Base-by-base conservation (phyloP, 352 stramenopile species). In the Globisporangium abappressorium region DNA sequence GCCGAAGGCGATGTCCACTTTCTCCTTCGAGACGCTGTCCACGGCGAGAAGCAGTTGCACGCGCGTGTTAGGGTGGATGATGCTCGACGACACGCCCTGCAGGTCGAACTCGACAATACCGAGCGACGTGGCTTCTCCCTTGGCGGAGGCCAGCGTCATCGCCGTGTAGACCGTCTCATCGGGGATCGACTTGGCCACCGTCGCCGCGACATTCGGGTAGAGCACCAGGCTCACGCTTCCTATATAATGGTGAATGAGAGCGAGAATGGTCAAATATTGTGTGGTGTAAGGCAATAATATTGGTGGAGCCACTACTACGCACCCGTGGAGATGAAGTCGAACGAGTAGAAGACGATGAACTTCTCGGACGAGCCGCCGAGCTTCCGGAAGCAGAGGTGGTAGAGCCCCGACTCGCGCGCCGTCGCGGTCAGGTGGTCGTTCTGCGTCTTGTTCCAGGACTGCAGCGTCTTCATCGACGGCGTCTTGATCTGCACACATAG, bases 371-470 rank as follows among this genome's bases (percentile, higher is more conserved):
- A 72, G 60, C 84, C 83, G 33, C 76, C 76, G 38, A 81, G 76
- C 66, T 91, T 92, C 26, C 64, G 71, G 69, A 93, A 93, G 74
- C 87, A 95, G 70, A 95, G 58, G 54, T 89, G 73, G 69, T 93
- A 95, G 33, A 95, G 73, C 7, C 87, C 87, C 30, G 80, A 91
- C 69, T 95, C 87, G 20, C 85, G 87, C 57, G 91, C 82, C 11
- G 69, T 70, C 7, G 76, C 66, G 2, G 81, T 77, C 34, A 77
- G 68, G 57, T 90, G 85, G 66, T 89, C 77, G 65, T 76, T 79
- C 69, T 93, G 85, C 51, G 87, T 81, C 28, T 67, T 62, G 68
- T 89, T 87, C 82, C 82, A 95, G 22, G 68, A 33, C 46, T 80
- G 55, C 12, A 90, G 70, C n/a, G 77, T 70, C 2, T 74, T 75